Percentiles rank a stretch among this genome's conserved stretches.
phyloP scores from a whole-genome alignment of 2,329 filamentous ascomycete species.

The Fusarium armeniacum region DNA sequence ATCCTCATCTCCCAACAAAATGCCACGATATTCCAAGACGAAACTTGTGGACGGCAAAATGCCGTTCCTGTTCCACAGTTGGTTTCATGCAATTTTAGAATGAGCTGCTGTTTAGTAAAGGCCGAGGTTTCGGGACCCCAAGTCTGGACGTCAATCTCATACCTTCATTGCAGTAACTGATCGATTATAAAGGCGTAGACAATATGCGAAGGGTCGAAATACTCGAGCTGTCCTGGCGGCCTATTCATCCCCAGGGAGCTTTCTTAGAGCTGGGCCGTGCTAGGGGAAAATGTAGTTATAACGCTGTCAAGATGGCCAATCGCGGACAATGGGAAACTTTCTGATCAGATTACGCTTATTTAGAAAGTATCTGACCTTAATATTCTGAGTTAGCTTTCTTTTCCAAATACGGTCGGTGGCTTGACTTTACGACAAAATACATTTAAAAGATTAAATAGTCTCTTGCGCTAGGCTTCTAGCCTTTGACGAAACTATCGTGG shows the following conservation, averaged over 20 bases:
- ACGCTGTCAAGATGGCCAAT: neutral
- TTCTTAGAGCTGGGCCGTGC: too few relatives aligned
- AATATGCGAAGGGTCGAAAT: too few relatives aligned
- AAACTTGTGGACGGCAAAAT: conserved; percentile 3
- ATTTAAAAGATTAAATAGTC: neutral
- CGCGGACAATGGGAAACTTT: neutral
- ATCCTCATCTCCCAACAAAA: conserved; percentile 53
- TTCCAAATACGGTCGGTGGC: neutral
- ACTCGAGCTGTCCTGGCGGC: too few relatives aligned
- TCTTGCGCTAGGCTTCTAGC: neutral
- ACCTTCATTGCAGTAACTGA: neutral
- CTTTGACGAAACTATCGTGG: neutral
- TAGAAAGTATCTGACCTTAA: rapidly evolving
- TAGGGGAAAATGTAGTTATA: too few relatives aligned
- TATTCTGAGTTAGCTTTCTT: neutral
- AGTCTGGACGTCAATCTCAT: neutral
- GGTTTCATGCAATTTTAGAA: neutral
- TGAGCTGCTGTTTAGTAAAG: neutral
- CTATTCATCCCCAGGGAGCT: neutral
- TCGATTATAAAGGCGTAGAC: rapidly evolving
- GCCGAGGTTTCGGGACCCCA: neutral
- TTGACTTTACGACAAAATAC: neutral
- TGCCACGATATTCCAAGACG: conserved; percentile 40
- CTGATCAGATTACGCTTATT: neutral
- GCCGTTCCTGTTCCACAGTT: neutral